Evolutionary conservation across 805 yeast genomes (phyloP).

Genomic region (Schwanniomyces vanrijiae): DNA sequence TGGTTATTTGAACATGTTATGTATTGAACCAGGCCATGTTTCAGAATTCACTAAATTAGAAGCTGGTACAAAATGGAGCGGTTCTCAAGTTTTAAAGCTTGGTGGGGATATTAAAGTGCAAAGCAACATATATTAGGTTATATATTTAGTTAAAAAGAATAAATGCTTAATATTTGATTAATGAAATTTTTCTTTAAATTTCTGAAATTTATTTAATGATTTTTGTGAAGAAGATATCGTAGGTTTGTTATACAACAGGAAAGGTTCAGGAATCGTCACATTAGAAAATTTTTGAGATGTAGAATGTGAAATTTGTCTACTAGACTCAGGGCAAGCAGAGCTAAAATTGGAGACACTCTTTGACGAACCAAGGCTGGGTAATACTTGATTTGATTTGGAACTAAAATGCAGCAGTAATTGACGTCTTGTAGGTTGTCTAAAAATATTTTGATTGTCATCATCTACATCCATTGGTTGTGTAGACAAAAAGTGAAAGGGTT

Average conservation of each 20-base stretch:
- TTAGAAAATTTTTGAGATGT: conserved; percentile 7
- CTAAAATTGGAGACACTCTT: conserved; percentile 9
- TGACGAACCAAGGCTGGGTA: background rate
- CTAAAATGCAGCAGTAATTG: background rate
- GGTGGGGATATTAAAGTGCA: conserved; percentile 65
- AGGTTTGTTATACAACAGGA: conserved; percentile 34
- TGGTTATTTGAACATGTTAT: conserved; percentile 86
- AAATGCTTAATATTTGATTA: conserved; percentile 4
- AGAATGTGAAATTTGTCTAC: conserved; percentile 11
- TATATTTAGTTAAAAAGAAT: background rate
- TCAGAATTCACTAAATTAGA: conserved; percentile 59
- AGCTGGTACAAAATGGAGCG: conserved; percentile 79
- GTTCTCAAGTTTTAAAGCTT: conserved; percentile 57
- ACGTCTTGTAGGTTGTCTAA: background rate
- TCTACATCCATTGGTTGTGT: background rate
- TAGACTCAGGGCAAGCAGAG: background rate
- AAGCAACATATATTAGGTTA: conserved; percentile 39
- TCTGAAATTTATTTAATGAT: conserved; percentile 33
- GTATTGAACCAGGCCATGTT: conserved; percentile 94
- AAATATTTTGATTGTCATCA: background rate
- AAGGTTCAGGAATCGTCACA: conserved; percentile 28
- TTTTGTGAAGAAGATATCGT: conserved; percentile 42
- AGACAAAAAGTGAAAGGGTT: background rate
- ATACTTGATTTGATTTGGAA: background rate
- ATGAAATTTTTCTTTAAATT: conserved; percentile 32